Evolutionary conservation across 306 rosid genomes (phyloP), one percentile per base, ranked within the genome.

Genomic region (Fagus crenata): DNA sequence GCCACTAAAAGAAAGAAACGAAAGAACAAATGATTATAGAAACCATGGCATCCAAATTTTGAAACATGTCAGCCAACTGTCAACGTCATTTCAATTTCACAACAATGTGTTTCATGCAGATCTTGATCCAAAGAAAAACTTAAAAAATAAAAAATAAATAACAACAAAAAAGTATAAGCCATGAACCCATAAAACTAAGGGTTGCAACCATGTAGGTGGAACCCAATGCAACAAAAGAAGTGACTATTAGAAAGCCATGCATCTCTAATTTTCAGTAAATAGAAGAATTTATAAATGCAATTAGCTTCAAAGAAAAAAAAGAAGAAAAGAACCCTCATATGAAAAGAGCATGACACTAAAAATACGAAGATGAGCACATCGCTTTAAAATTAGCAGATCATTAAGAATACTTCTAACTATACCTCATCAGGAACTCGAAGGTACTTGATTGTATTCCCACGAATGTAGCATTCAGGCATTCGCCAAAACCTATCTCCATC

Each of bases 401-500:
- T n/a, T 39, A 65, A 65, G 17, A 71, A n/a, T 22, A 7, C 2
- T 14, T 14, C 1, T 33, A 64, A 31, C 31, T 85, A 71, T 72
- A 95, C 99, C 97, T 95, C 99, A 83, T 95, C 99, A 53, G 99
- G 99, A 82, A 95, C 99, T 67, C 99, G 86, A 64, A 95, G 96
- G 72, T 95, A 95, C 89, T 95, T 95, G 54, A 95, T 95, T 0
- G 99, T 95, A 76, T 95, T 95, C 22, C 99, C 99, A 5, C 99
- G 96, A 43, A 95, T 90, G 77, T 95, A 95, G 84, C 97, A 95
- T 80, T 95, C 99, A 3, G 97, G 97, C 99, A 91, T 95, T 36
- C 99, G 87, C 99, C 99, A 95, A 89, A 95, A 95, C 77, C 98
- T 87, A 75, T 95, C 99, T 83, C 99, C 99, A 56, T 95, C 99